These are phyloP conservation scores for Dothistroma septosporum DNA, from an alignment of 2,329 filamentous ascomycete genomes.

Conservation along the genomic window DNA sequence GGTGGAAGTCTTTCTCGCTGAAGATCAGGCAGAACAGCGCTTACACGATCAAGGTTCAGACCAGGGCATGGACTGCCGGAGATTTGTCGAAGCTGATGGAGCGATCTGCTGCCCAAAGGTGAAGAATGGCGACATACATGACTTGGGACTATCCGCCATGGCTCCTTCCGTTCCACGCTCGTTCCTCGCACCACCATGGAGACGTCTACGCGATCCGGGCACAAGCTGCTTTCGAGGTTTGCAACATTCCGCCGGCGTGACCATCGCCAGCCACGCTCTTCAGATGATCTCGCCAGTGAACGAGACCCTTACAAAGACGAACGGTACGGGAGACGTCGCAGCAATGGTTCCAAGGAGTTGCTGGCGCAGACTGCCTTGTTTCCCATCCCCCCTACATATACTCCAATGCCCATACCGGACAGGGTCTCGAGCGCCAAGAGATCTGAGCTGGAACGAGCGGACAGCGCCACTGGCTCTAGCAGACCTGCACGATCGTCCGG, in stretches of 20 bases:
- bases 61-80: not conserved
- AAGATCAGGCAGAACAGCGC: not conserved
- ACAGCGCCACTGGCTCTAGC: not conserved
- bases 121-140: not conserved
- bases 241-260: not conserved
- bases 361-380: not conserved
- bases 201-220: not conserved
- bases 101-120: not conserved
- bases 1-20: not conserved
- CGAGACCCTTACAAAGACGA: not conserved
- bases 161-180: not conserved
- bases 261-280: not conserved
- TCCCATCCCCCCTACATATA: slow-evolving; percentile 12
- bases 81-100: not conserved
- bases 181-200: not conserved
- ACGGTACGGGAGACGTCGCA: not conserved
- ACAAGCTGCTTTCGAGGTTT: not conserved
- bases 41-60: not conserved
- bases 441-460: not conserved
- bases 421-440: slow-evolving; percentile 13
- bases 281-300: not conserved
- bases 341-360: not conserved
- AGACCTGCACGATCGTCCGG: not conserved
- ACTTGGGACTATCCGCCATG: not conserved
- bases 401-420: slow-evolving; percentile 16